These are phyloP conservation scores for Lichenothelia convexa DNA, from an alignment of 495 filamentous ascomycete genomes.

Conservation along the genomic window DNA sequence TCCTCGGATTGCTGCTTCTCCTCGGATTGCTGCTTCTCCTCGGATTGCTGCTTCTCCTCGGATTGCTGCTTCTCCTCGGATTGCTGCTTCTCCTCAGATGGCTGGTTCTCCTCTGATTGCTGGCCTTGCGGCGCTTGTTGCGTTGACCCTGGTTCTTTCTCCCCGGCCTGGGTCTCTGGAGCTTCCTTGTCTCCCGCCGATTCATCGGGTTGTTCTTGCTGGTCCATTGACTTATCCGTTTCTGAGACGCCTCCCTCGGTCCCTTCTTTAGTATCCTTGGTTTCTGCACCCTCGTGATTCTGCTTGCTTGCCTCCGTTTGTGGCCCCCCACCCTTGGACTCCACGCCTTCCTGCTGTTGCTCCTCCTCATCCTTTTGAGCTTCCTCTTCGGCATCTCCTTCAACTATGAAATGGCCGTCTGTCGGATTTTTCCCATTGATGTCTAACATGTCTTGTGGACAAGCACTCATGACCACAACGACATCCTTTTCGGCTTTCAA, in stretches of 20 bases:
- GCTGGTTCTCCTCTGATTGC: no score
- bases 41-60: no score
- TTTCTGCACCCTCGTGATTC: constrained; percentile 3
- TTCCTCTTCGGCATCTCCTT: constrained; percentile 5
- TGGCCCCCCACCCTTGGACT: background rate
- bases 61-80: no score
- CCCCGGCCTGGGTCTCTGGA: background rate
- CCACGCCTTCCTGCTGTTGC: background rate
- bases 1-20: no score
- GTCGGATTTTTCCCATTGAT: constrained; percentile 20
- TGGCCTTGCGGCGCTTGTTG: constrained; percentile 1
- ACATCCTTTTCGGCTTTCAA: constrained; percentile 22
- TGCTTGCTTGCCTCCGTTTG: constrained; percentile 1
- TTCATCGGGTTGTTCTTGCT: background rate
- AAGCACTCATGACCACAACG: constrained; percentile 25
- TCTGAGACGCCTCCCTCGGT: background rate
- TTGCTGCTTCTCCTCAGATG: no score
- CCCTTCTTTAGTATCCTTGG: background rate
- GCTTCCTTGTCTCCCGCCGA: background rate
- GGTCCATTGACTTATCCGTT: background rate
- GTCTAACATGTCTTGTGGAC: constrained; percentile 20
- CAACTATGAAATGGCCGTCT: constrained; percentile 21
- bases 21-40: no score
- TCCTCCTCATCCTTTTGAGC: background rate
- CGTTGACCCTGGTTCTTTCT: constrained; percentile 11